Base-by-base conservation (phyloP, 1,284 basidiomycete genomes). In the Agaricales sp. region DNA sequence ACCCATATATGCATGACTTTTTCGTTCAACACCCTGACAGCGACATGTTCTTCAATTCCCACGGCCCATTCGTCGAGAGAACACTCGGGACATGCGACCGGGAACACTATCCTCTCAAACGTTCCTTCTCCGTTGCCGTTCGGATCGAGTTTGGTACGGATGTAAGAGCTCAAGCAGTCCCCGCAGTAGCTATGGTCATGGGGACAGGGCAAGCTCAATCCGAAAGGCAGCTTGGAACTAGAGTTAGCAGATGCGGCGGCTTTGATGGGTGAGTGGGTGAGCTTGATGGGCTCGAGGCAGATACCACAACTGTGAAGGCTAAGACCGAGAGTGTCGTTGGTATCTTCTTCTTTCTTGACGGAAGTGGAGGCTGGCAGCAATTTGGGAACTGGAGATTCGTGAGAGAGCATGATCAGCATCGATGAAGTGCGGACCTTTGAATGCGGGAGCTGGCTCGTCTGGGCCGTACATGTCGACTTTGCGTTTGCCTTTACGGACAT, bases 71-170 rank as follows among this genome's bases (percentile, higher is more conserved):
- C 58, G 8, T 53, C 50, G 6, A 61, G 22, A 1, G 61, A 54
- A 48, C 69, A 71, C 50, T 67, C 69, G 1, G 69, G 69, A 50
- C 69, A 71, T 14, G 58, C 55, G 35, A 71, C 65, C 1, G 69
- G 69, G 47, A 71, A 71, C 1, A 69, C 66, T 6, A 62, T 53
- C 3, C 56, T 52, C 41, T 57, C 57, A 1, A 57, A 53, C 49
- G 55, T 63, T 4, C 58, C 62, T 16, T 47, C 52, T 1, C 65
- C 63, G 8, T 54, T 57, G 6, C 60, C 67, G 18, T 65, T 60
- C 0, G 67, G 66, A 50, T 67, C 66, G 2, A 71, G 51, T 52
- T 68, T 69, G 43, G 54, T 62, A 39, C 57, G 55, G 47, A 71
- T 67, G 52, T 71, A 69, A 2, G 52, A 54, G 18, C 57, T 55